phyloP scores from a whole-genome alignment of 164 flowering plant species.

The Macadamia integrifolia region DNA sequence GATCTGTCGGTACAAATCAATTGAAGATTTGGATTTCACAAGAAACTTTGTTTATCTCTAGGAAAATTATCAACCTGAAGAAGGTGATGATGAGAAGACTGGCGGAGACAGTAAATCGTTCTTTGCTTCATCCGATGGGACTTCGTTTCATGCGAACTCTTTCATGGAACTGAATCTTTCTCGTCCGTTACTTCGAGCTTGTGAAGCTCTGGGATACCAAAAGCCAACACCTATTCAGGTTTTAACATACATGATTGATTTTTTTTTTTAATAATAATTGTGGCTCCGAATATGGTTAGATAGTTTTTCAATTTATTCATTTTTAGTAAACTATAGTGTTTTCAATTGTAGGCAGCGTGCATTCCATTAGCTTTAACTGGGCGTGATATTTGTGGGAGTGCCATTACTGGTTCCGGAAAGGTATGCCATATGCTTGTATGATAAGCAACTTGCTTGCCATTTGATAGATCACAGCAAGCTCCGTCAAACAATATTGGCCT shows the following conservation, averaged over 20 bases:
- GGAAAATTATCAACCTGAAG: constrained; percentile 60
- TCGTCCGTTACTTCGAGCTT: constrained; percentile 82
- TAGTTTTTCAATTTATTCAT: not conserved
- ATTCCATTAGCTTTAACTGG: constrained; percentile 79
- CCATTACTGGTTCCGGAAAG: constrained; percentile 97
- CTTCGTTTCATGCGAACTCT: constrained; percentile 74
- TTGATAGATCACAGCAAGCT: not conserved
- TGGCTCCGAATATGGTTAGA: too few species aligned
- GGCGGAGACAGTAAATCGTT: constrained; percentile 35
- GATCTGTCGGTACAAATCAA: not conserved
- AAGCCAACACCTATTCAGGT: constrained; percentile 99
- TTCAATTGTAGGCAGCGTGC: constrained; percentile 71
- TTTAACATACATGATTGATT: not conserved
- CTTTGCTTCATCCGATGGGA: constrained; percentile 59
- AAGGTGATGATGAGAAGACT: constrained; percentile 36
- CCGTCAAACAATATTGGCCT: not conserved
- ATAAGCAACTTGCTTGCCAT: not conserved
- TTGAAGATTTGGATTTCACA: not conserved
- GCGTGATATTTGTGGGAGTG: constrained; percentile 97
- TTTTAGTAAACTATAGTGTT: not conserved
- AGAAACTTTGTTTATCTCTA: constrained; percentile 12
- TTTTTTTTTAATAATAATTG: not conserved
- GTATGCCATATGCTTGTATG: constrained; percentile 22
- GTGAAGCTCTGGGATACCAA: constrained; percentile 70
- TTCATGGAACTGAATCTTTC: constrained; percentile 90